Evolutionary conservation across 768 basidiomycete species (phyloP), one percentile per base, ranked within the genome.

Genomic region (Rhodocollybia butyracea): DNA sequence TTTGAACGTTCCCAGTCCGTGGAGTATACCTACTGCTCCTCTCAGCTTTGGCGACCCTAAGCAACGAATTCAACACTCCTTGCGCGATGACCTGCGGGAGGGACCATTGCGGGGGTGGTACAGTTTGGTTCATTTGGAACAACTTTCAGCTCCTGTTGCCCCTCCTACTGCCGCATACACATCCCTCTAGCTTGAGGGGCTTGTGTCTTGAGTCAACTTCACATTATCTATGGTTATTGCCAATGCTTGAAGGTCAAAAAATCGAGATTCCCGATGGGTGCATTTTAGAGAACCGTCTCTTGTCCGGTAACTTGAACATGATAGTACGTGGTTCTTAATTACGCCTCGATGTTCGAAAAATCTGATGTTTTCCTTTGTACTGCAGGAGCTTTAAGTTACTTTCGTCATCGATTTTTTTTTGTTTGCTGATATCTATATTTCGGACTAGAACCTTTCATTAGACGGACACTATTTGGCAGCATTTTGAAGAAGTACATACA

Each of bases 221-320:
- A 17, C 10, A 46, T 48, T 56, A 59, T 30, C 26, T 27, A 22
- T 56, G 73, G 64, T 90, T 55, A 86, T 91, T 57, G 88, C 89
- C 22, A 89, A 86, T 64, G n/a, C n/a, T n/a, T n/a, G 89, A 90
- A 64, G 88, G 88, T 10, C 80, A 83, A 62, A 77, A 80, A 54
- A 90, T 91, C 53, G 80, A 85, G 63, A 83, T 91, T 42, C 89
- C 88, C 22, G 88, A 91, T 60, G 88, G 87, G 2, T 82, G 85
- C 58, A 77, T 84, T 59, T 70, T 88, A 48, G 87, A 88, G 69
- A 86, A 87, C 73, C 79, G 83, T 57, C 26, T 94, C 60, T 77
- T 94, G 46, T 91, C 91, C 41, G 91, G 92, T 59, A 92, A 90
- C 73, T 72, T 94, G 69, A 87, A 83, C 66, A 89, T 92, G 84